Evolutionary conservation across 805 yeast species (phyloP), one percentile per base, ranked within the genome.

Genomic region (Candida rishiriensis): DNA sequence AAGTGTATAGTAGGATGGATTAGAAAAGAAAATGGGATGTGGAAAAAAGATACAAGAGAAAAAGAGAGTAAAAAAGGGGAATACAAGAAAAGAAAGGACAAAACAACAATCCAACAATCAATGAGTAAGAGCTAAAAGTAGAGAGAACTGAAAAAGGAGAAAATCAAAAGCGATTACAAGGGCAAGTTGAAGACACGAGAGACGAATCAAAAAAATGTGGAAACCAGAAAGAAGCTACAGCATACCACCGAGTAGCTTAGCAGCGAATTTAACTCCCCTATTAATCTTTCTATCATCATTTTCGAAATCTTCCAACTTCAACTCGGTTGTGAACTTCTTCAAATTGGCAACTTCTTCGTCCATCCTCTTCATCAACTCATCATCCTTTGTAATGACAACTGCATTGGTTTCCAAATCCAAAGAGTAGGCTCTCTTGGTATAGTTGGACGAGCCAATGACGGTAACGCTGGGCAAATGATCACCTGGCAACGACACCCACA

Each of bases 371-470:
- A 81, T 81, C 50, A 91, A 70, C 2, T 66, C 69, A 14, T 70
- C 65, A 59, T 87, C 90, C 42, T 70, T 75, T 1, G 97, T 90
- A 12, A 89, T 66, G 1, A 91, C 63, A 1, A 93, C 69, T 0
- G 90, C 95, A 59, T 93, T 91, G 8, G 91, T 76, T 65, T 93
- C 99, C 45, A 93, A 70, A 63, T 93, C 99, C 46, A 84, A 76
- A 3, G 84, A 74, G 57, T 91, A 91, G 0, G 97, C 90, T 48
- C 99, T 73, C 50, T 84, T 78, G 0, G 99, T 93, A 63, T 89
- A 93, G 62, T 93, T 93, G 0, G 97, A 88, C 1, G 96, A 87
- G 0, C 99, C 99, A 40, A 93, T 74, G 7, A 90, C 79, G 0
- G 97, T 87, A 11, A 88, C 66, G 15, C 83, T 73, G 1, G 97